Evolutionary conservation across 1,284 basidiomycete species (phyloP), one percentile per base, ranked within the genome.

Genomic region (Fomitopsis schrenkii): DNA sequence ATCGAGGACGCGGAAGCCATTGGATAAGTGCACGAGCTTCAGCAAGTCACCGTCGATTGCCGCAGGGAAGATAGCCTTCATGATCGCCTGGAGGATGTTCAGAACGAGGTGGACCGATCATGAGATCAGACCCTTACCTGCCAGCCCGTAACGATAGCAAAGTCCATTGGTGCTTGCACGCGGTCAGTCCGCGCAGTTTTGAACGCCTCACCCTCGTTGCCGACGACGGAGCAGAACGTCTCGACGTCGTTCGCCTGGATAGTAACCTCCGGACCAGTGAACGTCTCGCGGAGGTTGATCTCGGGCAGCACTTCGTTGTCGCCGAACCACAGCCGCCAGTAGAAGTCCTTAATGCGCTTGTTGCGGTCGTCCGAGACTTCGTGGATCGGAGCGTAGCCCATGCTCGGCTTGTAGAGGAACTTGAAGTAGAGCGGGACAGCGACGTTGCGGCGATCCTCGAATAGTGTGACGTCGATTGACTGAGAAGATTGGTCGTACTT

Each of bases 71-170:
- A 98, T 95, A 1, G 95, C 88, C 75, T 93, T 94, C 90, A 98
- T 98, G 76, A 97, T 97, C 9, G 95, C 92, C 92, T 96, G 41
- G 50, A 58, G 41, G 33, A 14, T 36, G 57, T 41, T 63, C 17
- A 64, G 58, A 58, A 52, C 64, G 59, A n/a, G 7, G 38, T 2
- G 62, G 26, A 33, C 35, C 35, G 38, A 22, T 52, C 42, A 52
- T 3, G 48, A 17, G 2, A 8, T 2, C 14, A 0, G 3, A 22
- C 33, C 76, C 87, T 66, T 71, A 93, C 93, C 87, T 95, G 88
- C 96, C 97, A 98, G 50, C 96, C 95, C 55, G 95, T 91, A 62
- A 98, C 96, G 72, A 99, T 99, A 59, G 95, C 95, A 72, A 97
- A 98, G 80, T 99, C 97, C 94, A 99, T 97, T 0, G 97, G 97